Conservation (phyloP, 2,329 filamentous ascomycete species). For the Diaporthe batatas region DNA sequence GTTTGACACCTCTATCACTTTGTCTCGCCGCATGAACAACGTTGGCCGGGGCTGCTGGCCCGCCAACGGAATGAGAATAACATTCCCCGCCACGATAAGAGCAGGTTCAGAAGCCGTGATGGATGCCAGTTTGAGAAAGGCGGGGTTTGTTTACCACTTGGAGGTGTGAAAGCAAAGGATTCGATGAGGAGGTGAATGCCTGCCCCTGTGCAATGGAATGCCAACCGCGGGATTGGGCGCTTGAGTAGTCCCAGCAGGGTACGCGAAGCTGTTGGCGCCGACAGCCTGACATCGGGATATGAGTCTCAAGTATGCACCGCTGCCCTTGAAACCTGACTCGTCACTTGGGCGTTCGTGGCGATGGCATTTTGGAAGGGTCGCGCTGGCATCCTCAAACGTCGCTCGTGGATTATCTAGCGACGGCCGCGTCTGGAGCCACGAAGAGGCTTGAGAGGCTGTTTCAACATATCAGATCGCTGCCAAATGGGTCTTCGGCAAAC, state of each 20-base stretch:
- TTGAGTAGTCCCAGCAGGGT: not conserved
- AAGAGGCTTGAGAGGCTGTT: constrained; percentile 52
- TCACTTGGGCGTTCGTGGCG: constrained; percentile 7
- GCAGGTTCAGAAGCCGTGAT: not conserved
- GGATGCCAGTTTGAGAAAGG: constrained; percentile 7
- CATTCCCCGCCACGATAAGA: not conserved
- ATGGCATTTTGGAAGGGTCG: constrained; percentile 42
- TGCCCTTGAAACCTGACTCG: constrained; percentile 27
- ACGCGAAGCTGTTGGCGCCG: constrained; percentile 2
- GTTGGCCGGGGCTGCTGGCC: not conserved
- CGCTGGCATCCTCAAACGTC: constrained; percentile 47
- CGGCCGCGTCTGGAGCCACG: constrained; percentile 49
- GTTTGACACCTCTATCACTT: constrained; percentile 5
- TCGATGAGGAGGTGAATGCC: not conserved
- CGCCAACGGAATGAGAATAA: not conserved
- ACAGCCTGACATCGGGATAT: not conserved
- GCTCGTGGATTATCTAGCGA: constrained; percentile 47
- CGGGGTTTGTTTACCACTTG: not conserved
- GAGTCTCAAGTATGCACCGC: constrained; percentile 3
- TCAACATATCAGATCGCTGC: constrained; percentile 47
- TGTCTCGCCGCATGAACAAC: constrained; percentile 18
- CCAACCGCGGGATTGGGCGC: constrained; percentile 1
- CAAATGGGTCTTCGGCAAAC: constrained; percentile 28
- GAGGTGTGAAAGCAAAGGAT: not conserved
- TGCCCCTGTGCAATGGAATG: not conserved